Evolutionary conservation across 1,284 basidiomycete species (phyloP).

Genomic region (Leccinum solheimii): DNA sequence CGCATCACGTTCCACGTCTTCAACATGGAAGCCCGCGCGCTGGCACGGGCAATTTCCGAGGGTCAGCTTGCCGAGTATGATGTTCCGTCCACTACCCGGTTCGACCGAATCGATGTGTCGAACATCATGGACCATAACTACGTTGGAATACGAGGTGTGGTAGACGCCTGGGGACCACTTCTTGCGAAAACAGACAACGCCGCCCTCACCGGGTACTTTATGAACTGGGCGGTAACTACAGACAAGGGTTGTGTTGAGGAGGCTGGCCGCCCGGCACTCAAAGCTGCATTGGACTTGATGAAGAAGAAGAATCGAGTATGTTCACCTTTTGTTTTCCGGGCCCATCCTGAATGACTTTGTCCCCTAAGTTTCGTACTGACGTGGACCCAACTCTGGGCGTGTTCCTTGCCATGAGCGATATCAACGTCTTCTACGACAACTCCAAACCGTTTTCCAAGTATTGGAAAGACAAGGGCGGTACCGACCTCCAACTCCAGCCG

Average conservation of each 20-base stretch:
- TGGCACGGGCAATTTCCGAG: conserved; percentile 2
- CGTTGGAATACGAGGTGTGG: conserved; percentile 36
- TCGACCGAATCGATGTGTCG: conserved; percentile 47
- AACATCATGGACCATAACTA: conserved; percentile 46
- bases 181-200: conserved; percentile 32
- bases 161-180: conserved; percentile 39
- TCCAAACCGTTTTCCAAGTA: conserved; percentile 31
- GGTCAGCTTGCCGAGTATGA: neutral
- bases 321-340: neutral
- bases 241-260: conserved; percentile 14
- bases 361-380: conserved; percentile 13
- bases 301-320: conserved; percentile 17
- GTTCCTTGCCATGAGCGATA: conserved; percentile 12
- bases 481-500: conserved; percentile 19
- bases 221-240: conserved; percentile 42
- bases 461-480: conserved; percentile 22
- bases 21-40: neutral
- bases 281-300: conserved; percentile 13
- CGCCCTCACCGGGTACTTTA: conserved; percentile 44
- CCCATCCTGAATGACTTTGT: neutral
- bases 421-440: conserved; percentile 28
- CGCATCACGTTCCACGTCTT: conserved; percentile 34
- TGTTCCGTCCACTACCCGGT: conserved; percentile 19
- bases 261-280: conserved; percentile 1
- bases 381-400: conserved; percentile 3